Evolutionary conservation across 495 filamentous ascomycete species (phyloP), one percentile per base, ranked within the genome.

Genomic region (Penicillium taxi): DNA sequence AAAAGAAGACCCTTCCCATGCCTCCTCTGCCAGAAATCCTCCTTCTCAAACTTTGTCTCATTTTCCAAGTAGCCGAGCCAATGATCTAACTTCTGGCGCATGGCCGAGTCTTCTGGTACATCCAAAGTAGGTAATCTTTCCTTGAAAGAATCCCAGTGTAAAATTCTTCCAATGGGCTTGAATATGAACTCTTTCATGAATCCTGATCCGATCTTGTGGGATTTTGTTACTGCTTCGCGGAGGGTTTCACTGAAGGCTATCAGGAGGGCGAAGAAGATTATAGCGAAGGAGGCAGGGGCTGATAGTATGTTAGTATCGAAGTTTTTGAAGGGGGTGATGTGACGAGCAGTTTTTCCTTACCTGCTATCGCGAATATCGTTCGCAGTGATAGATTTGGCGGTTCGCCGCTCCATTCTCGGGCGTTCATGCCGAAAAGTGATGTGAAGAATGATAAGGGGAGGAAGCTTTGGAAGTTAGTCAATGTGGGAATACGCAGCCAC

Each of bases 401-500:
- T 19, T 37, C 55, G 6, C 69, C 74, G 39, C 67, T 72, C 78
- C 78, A 82, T 59, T 82, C 77, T 17, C 63, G 57, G 8, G 73
- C 69, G 39, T 82, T 81, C 59, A 82, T 77, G 15, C 78, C 78
- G 36, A 81, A 81, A 1, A 82, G 48, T 6, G 73, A 74, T 0
- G 78, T 81, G 52, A 82, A 81, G 59, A 82, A 82, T 13, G 70
- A 75, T 3, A 81, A 55, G 0, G 78, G 78, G 7, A 82, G 56
- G 52, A 81, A 81, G 15, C 59, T 66, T 13, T 6, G 1, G 14
- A 41, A 2, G 9, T 56, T 21, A 41, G 41, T 18, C 9, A 9
- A 15, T 47, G n/a, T n/a, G n/a, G 42, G 1, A 62, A 56, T 44
- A 68, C 7, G 1, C 22, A 9, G 7, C 3, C 5, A 2, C 5